Conservation (phyloP, 805 yeast species). For the Lachancea nothofagi region DNA sequence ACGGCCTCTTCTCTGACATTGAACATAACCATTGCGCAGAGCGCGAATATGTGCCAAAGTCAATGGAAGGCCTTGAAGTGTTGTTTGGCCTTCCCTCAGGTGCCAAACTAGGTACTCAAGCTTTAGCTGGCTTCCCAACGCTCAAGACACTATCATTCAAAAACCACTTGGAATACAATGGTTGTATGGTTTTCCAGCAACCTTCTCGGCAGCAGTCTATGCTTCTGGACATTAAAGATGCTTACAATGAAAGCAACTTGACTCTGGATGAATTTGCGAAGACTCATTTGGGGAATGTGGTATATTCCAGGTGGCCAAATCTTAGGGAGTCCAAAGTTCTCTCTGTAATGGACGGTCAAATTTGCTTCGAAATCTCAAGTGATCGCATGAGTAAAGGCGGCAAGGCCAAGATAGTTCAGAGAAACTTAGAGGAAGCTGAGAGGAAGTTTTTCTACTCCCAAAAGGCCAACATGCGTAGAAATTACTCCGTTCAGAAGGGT, state of each 20-base stretch:
- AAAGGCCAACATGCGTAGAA: conserved; percentile 36
- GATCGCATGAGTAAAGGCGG: conserved; percentile 22
- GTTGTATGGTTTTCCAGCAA: conserved; percentile 72
- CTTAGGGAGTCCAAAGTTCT: conserved; percentile 72
- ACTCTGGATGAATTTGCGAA: conserved; percentile 61
- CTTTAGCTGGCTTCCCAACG: conserved; percentile 88
- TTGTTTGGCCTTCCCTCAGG: conserved; percentile 58
- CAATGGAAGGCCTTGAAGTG: conserved; percentile 35
- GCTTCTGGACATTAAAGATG: conserved; percentile 55
- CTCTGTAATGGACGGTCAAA: conserved; percentile 50
- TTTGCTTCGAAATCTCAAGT: conserved; percentile 36
- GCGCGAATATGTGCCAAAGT: conserved; percentile 47
- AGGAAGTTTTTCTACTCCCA: conserved; percentile 41
- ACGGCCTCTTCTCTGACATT: conserved; percentile 70
- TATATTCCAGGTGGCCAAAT: conserved; percentile 88
- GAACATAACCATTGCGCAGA: conserved; percentile 77
- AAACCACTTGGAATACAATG: conserved; percentile 48
- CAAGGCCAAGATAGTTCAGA: conserved; percentile 29
- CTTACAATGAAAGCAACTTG: conserved; percentile 43
- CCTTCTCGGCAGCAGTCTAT: conserved; percentile 82
- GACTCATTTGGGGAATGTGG: conserved; percentile 53
- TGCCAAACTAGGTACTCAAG: conserved; percentile 61
- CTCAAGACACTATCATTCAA: conserved; percentile 63
- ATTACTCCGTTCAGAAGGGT: conserved; percentile 54
- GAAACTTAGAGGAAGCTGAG: conserved; percentile 45